Evolutionary conservation across 306 rosid genomes (phyloP).

Genomic region (Cercis canadensis): DNA sequence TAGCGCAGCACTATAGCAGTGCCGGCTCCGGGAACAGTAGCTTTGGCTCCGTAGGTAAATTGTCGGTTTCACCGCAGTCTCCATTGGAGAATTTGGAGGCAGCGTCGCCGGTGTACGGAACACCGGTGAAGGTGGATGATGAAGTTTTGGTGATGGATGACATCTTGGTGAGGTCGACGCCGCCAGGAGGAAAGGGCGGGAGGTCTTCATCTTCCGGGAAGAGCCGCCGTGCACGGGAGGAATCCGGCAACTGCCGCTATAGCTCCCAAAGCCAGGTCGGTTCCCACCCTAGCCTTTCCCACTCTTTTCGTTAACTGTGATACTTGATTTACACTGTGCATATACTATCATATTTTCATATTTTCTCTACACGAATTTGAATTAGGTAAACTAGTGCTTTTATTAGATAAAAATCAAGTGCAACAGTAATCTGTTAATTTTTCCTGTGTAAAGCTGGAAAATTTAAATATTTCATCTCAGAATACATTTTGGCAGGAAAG

Average conservation of each 20-base stretch:
- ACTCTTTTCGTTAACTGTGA: no score
- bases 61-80: constrained; percentile 60
- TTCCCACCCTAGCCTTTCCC: background rate
- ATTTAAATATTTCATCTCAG: no score
- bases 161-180: constrained; percentile 47
- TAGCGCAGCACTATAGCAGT: constrained; percentile 20
- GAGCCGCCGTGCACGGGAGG: constrained; percentile 45
- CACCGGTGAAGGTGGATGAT: constrained; percentile 65
- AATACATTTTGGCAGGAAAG: no score
- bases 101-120: constrained; percentile 50
- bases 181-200: constrained; percentile 43
- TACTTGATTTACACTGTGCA: background rate
- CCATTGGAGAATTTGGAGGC: constrained; percentile 61
- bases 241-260: constrained; percentile 46
- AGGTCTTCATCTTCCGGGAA: constrained; percentile 50
- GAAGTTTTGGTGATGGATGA: constrained; percentile 80
- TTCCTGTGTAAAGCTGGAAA: no score
- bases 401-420: no score
- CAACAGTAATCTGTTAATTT: no score
- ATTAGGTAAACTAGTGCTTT: no score
- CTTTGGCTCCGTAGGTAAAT: constrained; percentile 49
- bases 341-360: background rate
- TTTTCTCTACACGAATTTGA: background rate
- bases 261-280: constrained; percentile 65
- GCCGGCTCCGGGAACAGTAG: constrained; percentile 45